Base-by-base conservation (phyloP, 2,329 filamentous ascomycete species). In the Ophiocordyceps camponoti-rufipedis region DNA sequence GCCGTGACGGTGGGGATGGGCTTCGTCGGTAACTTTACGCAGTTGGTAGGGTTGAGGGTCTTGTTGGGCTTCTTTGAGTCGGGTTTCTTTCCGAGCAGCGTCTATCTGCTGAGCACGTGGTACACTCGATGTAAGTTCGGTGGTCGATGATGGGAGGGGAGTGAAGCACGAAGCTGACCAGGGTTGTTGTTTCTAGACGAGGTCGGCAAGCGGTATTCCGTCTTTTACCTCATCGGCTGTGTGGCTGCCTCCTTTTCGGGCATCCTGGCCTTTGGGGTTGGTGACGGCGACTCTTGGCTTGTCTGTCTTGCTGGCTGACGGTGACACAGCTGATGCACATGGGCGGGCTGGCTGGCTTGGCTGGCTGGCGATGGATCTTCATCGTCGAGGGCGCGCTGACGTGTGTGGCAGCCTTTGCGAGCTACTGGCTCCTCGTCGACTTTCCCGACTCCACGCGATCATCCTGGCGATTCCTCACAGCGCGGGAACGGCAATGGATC, bases 61-160 rank as follows among this genome's bases (percentile, higher is more conserved):
- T 46, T 84, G 2, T 66, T 82, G 14, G 81, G 80, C 43, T 50
- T 79, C 2, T 67, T 83, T 28, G 80, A 85, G 56, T 73, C 75
- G n/a, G 75, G 80, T 0, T 84, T 81, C 61, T 85, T 85, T 59
- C 80, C 80, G 0, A 74, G 74, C 44, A 80, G 74, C 44, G 78
- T 82, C 0, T 85, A 84, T 54, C 64, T 85, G 6, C 69, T 86
- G n/a, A 80, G 74, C 48, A 82, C 78, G 33, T 86, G 80, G 80
- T 84, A 82, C 55, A 79, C 77, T 0, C 63, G 77, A 58, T 80
- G 72, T 75, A 59, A 67, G 69, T 58, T 28, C 23, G 5, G 3
- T 23, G 23, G 23, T 23, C 23, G 23, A 23, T 23, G 23, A 23
- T 23, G 3, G 8, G 6, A 18, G 14, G 16, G 35, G 14, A 38